Conservation (phyloP, 768 basidiomycete genomes). For the Naematelia aurantialba region DNA sequence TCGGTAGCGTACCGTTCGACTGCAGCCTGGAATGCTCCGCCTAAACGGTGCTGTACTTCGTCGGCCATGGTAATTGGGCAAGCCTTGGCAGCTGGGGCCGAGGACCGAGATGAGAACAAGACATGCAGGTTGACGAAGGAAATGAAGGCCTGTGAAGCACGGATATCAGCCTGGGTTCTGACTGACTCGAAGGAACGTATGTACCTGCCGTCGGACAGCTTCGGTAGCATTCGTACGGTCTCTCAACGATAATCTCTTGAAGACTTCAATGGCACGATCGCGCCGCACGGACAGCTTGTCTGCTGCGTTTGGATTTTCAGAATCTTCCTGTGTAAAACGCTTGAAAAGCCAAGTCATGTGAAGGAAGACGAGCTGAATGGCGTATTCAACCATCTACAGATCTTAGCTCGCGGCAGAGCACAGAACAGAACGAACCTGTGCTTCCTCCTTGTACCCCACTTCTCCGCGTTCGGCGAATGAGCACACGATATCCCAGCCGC, state of each 20-base stretch:
- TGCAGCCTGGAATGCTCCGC: constrained; percentile 82
- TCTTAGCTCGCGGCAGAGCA: not conserved
- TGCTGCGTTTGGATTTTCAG: constrained; percentile 50
- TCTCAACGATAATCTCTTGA: constrained; percentile 77
- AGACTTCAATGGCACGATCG: constrained; percentile 67
- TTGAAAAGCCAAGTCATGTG: constrained; percentile 82
- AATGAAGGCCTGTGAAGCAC: constrained; percentile 88
- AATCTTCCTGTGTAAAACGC: constrained; percentile 53
- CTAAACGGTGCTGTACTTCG: constrained; percentile 81
- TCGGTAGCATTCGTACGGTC: constrained; percentile 80
- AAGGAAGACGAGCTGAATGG: constrained; percentile 69
- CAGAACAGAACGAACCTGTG: constrained; percentile 59
- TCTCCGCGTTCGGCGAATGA: constrained; percentile 79
- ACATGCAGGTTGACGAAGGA: constrained; percentile 75
- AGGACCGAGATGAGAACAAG: constrained; percentile 60
- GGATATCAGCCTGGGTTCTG: no score
- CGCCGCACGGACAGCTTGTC: constrained; percentile 56
- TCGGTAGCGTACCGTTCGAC: constrained; percentile 70
- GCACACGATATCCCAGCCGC: constrained; percentile 80
- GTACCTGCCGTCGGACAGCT: constrained; percentile 73
- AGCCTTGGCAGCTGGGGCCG: constrained; percentile 54
- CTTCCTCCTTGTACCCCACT: constrained; percentile 87
- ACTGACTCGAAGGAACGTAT: constrained; percentile 5
- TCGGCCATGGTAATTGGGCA: constrained; percentile 67
- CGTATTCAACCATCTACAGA: constrained; percentile 79